phyloP scores from a whole-genome alignment of 2,329 filamentous ascomycete genomes.

The Sporothrix globosa region DNA sequence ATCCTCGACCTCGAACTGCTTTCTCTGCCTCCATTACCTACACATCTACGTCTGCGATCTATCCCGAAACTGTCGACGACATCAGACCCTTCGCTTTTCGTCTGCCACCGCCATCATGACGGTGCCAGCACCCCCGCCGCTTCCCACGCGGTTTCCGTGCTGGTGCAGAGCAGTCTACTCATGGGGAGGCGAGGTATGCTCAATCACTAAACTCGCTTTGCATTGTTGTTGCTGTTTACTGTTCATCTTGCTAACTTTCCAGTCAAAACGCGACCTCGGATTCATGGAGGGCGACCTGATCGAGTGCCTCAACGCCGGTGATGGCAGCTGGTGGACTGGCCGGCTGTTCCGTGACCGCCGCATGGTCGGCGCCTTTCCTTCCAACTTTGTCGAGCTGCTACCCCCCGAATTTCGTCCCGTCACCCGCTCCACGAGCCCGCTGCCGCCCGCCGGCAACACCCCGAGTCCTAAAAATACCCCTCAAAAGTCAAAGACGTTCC shows the following conservation, averaged over 20 bases:
- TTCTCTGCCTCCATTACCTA: background rate
- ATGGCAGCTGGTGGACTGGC: slow-evolving; percentile 98
- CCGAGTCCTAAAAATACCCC: slow-evolving; percentile 59
- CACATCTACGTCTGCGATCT: background rate
- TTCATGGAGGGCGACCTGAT: slow-evolving; percentile 98
- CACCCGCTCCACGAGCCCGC: slow-evolving; percentile 61
- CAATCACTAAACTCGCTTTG: background rate
- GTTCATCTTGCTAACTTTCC: slow-evolving; percentile 16
- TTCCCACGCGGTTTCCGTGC: slow-evolving; percentile 34
- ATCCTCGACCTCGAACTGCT: background rate
- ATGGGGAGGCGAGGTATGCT: slow-evolving; percentile 79
- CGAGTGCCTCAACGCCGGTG: slow-evolving; percentile 95
- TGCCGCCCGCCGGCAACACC: slow-evolving; percentile 57
- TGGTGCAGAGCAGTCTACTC: slow-evolving; percentile 60
- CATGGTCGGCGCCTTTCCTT: slow-evolving; percentile 90
- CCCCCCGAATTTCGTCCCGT: slow-evolving; percentile 82
- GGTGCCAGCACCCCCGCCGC: slow-evolving; percentile 39
- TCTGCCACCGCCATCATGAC: slow-evolving; percentile 27
- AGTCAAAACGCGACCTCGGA: slow-evolving; percentile 90
- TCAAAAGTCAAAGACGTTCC: slow-evolving; percentile 65
- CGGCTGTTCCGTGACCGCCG: slow-evolving; percentile 85
- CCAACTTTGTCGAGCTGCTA: slow-evolving; percentile 93
- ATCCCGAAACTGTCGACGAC: background rate
- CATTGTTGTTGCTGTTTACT: background rate
- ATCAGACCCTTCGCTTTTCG: background rate